Evolutionary conservation across 2,329 filamentous ascomycete species (phyloP), one percentile per base, ranked within the genome.

Genomic region (Talaromyces sp.): DNA sequence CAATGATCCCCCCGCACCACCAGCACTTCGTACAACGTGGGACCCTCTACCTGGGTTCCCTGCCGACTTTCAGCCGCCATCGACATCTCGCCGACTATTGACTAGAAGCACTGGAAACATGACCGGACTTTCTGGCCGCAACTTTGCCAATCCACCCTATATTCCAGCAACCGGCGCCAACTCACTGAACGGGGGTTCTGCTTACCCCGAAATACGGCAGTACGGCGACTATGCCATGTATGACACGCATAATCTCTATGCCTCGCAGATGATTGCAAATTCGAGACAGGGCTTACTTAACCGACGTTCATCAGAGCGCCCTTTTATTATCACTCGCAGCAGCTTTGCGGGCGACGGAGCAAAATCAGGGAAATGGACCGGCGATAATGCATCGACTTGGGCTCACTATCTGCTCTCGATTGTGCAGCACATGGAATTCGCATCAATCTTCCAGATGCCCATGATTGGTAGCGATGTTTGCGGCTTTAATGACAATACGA

Each of bases 191-290:
- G 83, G 83, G 70, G 80, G 83, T 66, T 86, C 88, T 0, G 83
- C 90, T 57, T 80, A 85, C 64, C 88, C 88, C 0, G 83, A 90
- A 67, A 74, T 90, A 10, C 80, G 87, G 6, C 88, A 91, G 69
- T 66, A 68, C 3, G 80, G 84, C 48, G 88, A 88, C 10, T 74
- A 87, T 48, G 78, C 80, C 17, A 85, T 89, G 71, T 91, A 90
- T 68, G 90, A 92, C 66, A 89, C 86, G 0, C 90, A 92, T 71
- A 92, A 92, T 65, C 73, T 92, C 0, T 91, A 90, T 69, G 90
- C 89, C 1, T 83, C 84, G 7, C 86, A 75, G 76, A 92, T 92
- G 89, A 88, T 86, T 1, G 74, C 79, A 14, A 77, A 83, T 2
- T 89, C 87, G 0, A 81, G 84, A 57, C 73, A 81, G 11, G 86